A percentile compares a stretch with the other conserved stretches of the same genome.
Conservation (phyloP, 192 early-diverging fungal species). For the Physocladia obscura region DNA sequence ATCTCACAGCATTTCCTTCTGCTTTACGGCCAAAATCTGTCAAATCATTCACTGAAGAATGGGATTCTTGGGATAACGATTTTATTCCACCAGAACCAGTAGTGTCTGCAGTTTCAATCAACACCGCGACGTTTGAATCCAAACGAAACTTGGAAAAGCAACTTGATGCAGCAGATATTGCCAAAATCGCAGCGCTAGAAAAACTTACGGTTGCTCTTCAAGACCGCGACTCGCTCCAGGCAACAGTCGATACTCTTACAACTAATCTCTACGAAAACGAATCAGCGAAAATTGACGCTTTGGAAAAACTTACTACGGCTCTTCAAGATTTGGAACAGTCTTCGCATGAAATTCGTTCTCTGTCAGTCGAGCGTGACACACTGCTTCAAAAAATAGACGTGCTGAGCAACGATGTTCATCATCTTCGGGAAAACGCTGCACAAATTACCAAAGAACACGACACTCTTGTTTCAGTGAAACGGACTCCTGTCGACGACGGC, state of each 20-base stretch:
- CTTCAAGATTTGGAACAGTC: conserved; percentile 6
- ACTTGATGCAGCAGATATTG: not conserved
- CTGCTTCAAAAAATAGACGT: not conserved
- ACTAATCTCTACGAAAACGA: not conserved
- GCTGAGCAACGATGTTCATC: not conserved
- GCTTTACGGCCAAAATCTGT: not conserved
- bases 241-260: not conserved
- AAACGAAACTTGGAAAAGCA: conserved; percentile 9
- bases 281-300: not conserved
- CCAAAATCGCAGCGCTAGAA: conserved; percentile 16
- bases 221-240: not conserved
- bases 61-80: conserved; percentile 23
- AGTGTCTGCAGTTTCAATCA: not conserved
- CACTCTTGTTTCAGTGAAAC: not conserved
- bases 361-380: not conserved
- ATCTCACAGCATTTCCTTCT: not conserved
- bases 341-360: not conserved
- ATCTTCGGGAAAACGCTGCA: not conserved
- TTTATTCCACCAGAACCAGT: too few species aligned
- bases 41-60: conserved; percentile 6
- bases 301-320: conserved; percentile 13
- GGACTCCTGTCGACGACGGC: too few species aligned
- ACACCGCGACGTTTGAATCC: too few species aligned
- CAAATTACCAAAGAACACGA: not conserved
- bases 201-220: conserved; percentile 10